These are phyloP conservation scores for Fusarium cicatricum DNA, from an alignment of 2,329 filamentous ascomycete genomes.

Conservation along the genomic window DNA sequence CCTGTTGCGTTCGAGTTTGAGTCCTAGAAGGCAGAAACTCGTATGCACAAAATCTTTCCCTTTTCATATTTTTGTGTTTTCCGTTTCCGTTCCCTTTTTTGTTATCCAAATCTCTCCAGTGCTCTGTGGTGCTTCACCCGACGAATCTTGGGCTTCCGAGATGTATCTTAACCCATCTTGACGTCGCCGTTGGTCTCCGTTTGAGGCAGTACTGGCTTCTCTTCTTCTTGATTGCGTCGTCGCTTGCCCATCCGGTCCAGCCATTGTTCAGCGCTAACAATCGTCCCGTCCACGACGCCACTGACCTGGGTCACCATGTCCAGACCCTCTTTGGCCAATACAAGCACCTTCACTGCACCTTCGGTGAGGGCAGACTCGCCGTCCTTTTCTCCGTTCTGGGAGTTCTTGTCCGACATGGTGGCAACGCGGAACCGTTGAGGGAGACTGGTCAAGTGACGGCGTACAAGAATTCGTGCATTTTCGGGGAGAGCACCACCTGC, in stretches of 20 bases:
- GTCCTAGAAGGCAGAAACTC: slow-evolving; percentile 4
- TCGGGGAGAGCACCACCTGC: slow-evolving; percentile 91
- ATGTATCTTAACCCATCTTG: slow-evolving; percentile 39
- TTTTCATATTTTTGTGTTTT: slow-evolving; percentile 9
- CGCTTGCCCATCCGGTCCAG: slow-evolving; percentile 74
- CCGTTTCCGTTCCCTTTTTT: slow-evolving; percentile 7
- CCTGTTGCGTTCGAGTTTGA: not conserved
- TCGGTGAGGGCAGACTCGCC: slow-evolving; percentile 54
- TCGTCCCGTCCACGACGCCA: slow-evolving; percentile 85
- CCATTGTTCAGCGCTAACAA: slow-evolving; percentile 92
- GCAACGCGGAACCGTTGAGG: slow-evolving; percentile 84
- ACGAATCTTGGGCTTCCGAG: not conserved
- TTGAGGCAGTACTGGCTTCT: slow-evolving; percentile 39
- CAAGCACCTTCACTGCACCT: slow-evolving; percentile 78
- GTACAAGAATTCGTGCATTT: slow-evolving; percentile 84
- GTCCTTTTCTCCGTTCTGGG: slow-evolving; percentile 44
- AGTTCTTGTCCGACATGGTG: slow-evolving; percentile 54
- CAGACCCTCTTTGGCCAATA: slow-evolving; percentile 87
- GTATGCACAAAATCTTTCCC: not conserved
- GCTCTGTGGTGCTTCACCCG: not conserved
- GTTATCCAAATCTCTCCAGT: slow-evolving; percentile 1
- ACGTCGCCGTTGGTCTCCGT: slow-evolving; percentile 38
- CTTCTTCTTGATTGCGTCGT: slow-evolving; percentile 38
- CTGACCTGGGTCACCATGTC: slow-evolving; percentile 96
- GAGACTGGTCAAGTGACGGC: slow-evolving; percentile 82